Evolutionary conservation across 176 grass and related monocot species (phyloP).

Genomic region (Leersia perrieri): DNA sequence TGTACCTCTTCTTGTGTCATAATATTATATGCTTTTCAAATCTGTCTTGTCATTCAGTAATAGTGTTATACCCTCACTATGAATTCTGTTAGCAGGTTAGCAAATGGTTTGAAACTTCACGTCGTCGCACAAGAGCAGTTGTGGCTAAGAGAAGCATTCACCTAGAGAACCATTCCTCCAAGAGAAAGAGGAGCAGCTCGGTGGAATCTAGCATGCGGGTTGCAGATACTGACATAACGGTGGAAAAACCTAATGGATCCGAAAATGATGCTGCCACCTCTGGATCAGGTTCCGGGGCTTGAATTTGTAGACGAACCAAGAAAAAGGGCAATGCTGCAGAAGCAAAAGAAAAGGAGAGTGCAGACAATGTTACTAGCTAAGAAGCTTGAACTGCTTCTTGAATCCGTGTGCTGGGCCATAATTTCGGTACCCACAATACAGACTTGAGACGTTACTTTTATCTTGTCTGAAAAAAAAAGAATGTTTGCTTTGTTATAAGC

Average conservation of each 20-base stretch:
- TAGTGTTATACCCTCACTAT: slow-evolving; percentile 11
- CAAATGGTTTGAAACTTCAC: slow-evolving; percentile 60
- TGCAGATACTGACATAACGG: background rate
- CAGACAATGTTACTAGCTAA: slow-evolving; percentile 20
- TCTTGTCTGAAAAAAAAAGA: background rate
- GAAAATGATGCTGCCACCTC: slow-evolving; percentile 9
- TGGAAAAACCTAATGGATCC: slow-evolving; percentile 21
- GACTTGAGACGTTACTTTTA: background rate
- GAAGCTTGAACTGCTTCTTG: background rate
- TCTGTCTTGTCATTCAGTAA: slow-evolving; percentile 19
- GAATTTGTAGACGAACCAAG: slow-evolving; percentile 22
- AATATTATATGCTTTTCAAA: slow-evolving; percentile 3
- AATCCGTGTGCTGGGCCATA: background rate
- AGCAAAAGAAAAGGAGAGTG: slow-evolving; percentile 40
- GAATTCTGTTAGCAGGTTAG: slow-evolving; percentile 43
- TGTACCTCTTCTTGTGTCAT: no score
- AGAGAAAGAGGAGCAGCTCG: slow-evolving; percentile 16
- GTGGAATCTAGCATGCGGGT: background rate
- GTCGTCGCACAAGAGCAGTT: slow-evolving; percentile 27
- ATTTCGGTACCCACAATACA: background rate
- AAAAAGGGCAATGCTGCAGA: slow-evolving; percentile 20
- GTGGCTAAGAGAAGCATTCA: slow-evolving; percentile 9
- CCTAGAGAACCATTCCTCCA: background rate
- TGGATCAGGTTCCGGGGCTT: background rate
- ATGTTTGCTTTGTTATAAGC: no score